Evolutionary conservation across 2,329 filamentous ascomycete genomes (phyloP), one percentile per base, ranked within the genome.

Genomic region (Epichloe aotearoae): DNA sequence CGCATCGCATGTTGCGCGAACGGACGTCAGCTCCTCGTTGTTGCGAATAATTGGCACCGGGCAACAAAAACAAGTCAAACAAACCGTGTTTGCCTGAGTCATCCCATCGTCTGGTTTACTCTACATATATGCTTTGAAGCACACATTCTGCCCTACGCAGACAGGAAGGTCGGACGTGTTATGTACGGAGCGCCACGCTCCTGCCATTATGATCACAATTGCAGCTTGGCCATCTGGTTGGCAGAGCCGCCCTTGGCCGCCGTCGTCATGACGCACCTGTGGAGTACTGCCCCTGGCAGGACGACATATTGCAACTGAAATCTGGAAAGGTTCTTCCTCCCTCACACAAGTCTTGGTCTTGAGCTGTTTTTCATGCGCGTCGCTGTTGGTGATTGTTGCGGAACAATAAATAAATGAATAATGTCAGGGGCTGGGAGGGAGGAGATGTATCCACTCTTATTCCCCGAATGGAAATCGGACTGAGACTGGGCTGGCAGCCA

Each of bases 381-480:
- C 23, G 23, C 23, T 0, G 4, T 5, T 23, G 20, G 5, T 23
- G 23, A 26, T 7, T 26, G 23, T 26, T 26, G 23, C 26, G 26
- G 26, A 30, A 30, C 26, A 26, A 26, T 26, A 26, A 26, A 26
- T 26, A 26, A 30, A 30, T 30, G 3, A 30, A 10, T 39, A 33
- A 46, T 46, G 26, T 42, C 46, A 52, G 50, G 50, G 23, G 23
- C 23, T 41, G 15, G 17, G 4, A 30, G 15, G 15, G 15, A 30
- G 50, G n/a, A 20, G 50, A 6, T 38, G 30, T 8, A 23, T 17
- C 46, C 45, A 33, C 34, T 41, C 11, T 38, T 44, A 14, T 48
- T 51, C 33, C 46, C 46, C 42, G 26, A 20, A 46, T 45, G 48
- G 46, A 51, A 51, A 51, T 46, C n/a, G 38, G 45, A 20, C 33